These are phyloP conservation scores for Royoungia palumana DNA, from an alignment of 768 basidiomycete species.

Conservation along the genomic window DNA sequence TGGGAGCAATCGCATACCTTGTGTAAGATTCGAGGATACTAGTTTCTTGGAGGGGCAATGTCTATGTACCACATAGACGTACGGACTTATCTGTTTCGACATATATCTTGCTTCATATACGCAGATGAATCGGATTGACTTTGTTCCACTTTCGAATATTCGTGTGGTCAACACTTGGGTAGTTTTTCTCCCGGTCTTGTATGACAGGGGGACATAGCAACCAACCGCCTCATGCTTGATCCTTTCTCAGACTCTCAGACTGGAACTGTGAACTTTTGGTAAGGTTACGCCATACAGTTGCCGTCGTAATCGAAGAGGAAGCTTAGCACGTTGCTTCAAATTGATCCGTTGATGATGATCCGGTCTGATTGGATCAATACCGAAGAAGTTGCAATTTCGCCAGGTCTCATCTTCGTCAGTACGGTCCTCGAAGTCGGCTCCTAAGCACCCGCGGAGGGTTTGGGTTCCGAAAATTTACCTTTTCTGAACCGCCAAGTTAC, in stretches of 20 bases:
- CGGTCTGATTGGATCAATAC: neutral
- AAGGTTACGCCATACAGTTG: no score
- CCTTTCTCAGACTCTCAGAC: no score
- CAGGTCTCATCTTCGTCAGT: no score
- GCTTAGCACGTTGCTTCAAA: neutral
- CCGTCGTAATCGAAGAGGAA: no score
- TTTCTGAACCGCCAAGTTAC: no score
- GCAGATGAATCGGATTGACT: neutral
- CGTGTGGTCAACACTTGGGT: no score
- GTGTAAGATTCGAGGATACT: conserved; percentile 2
- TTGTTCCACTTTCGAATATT: neutral
- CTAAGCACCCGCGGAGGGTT: no score
- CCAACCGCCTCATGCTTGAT: no score
- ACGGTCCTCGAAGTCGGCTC: no score
- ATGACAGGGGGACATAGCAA: no score
- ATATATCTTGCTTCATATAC: conserved; percentile 6
- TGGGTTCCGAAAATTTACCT: neutral
- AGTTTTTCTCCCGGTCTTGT: neutral
- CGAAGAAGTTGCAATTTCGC: no score
- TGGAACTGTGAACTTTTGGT: no score
- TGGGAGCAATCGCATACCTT: conserved; percentile 17
- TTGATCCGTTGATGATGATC: conserved; percentile 1
- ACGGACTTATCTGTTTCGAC: neutral
- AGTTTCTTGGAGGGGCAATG: neutral
- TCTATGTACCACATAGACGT: conserved; percentile 7